Evolutionary conservation across 1,284 basidiomycete species (phyloP).

Genomic region (Fomes fomentarius): DNA sequence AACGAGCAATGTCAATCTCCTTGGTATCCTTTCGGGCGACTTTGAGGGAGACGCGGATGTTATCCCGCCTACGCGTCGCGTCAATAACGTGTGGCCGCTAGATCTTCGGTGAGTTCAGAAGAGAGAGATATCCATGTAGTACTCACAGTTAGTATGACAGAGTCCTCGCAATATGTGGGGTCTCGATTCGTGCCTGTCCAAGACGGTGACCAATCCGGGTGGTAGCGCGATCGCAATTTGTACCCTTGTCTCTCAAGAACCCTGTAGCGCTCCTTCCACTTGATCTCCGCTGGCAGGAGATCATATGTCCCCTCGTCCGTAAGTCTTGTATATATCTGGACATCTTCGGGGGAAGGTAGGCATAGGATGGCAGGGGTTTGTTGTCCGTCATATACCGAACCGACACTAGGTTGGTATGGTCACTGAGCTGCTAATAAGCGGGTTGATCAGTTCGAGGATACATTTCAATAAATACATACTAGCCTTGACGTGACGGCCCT

Average conservation of each 20-base stretch:
- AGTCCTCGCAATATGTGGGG: slow-evolving; percentile 14
- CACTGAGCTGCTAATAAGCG: too few relatives aligned
- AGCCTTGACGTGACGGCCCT: too few relatives aligned
- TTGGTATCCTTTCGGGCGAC: background rate
- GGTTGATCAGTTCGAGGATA: too few relatives aligned
- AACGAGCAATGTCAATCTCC: slow-evolving; percentile 17
- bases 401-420: too few relatives aligned
- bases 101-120: background rate
- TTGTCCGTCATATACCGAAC: background rate
- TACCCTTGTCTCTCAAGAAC: slow-evolving; percentile 8
- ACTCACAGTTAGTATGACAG: background rate
- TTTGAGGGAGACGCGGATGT: slow-evolving; percentile 27
- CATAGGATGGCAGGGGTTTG: background rate
- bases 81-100: slow-evolving; percentile 24
- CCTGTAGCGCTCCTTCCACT: slow-evolving; percentile 3
- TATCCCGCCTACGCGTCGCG: slow-evolving; percentile 24
- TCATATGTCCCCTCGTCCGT: background rate
- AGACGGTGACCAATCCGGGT: slow-evolving; percentile 11
- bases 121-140: background rate
- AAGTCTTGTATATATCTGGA: background rate
- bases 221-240: slow-evolving; percentile 9
- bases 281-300: background rate
- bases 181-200: slow-evolving; percentile 11
- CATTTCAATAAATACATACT: too few relatives aligned
- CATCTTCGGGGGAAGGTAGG: background rate